Evolutionary conservation across 352 stramenopile species (phyloP), one percentile per base, ranked within the genome.

Genomic region (Phytophthora podocarpi): DNA sequence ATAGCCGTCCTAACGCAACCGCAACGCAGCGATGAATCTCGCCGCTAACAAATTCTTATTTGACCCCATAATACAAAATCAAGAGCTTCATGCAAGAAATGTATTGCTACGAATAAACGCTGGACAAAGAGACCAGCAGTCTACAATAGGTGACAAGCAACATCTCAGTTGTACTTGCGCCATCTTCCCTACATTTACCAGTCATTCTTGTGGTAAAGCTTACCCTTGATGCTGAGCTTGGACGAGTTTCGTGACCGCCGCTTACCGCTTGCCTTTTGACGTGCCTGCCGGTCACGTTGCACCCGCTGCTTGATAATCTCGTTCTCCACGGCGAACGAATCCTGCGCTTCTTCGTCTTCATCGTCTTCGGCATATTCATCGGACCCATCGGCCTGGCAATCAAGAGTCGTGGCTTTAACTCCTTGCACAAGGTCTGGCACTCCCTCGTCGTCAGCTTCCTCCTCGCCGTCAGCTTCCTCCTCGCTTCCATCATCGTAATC

Each of bases 171-270:
- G 47, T 26, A 40, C 3, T 34, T 37, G 27, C 21, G 35, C 48
- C 35, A 35, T 20, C 12, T 0, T 40, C 30, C n/a, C 15, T 24
- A 20, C 9, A 16, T 60, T 61, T 89, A 93, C 70, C 80, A 96
- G 50, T 85, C 72, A 28, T 90, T 82, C 58, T 95, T 92, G 72
- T 95, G 87, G 32, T 87, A 74, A 36, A 94, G 70, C 30, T 85
- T 87, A 54, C 87, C 87, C 77, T 96, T 96, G 43, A 96, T 75
- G 64, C 84, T 95, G 18, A 96, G 69, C 77, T 96, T 96, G 53
- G 87, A 67, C 26, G 71, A 71, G 64, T 96, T 96, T 26, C 87
- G 85, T 54, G 87, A 83, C 40, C 70, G 75, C 23, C 82, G 83
- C 59, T 83, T 86, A n/a, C 78, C 63, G 16, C 68, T 69, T 6